Base-by-base conservation (phyloP, 768 basidiomycete species). In the Russula virescens region DNA sequence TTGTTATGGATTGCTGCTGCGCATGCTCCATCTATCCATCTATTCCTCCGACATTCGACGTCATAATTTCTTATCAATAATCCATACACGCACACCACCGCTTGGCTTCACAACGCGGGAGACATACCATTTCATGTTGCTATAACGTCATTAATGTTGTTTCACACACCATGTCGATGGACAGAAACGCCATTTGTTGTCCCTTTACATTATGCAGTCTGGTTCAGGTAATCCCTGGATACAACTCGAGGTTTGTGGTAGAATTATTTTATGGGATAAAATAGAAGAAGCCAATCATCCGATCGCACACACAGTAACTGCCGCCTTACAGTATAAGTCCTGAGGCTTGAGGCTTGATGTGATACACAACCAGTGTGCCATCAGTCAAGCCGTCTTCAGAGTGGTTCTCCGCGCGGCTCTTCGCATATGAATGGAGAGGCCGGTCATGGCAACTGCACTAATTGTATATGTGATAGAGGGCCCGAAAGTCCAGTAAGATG, bases 401-500 rank as follows among this genome's bases (percentile, higher is more conserved):
- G 59, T 28, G 26, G 78, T 74, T 58, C 84, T 73, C 45, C 63
- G 58, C 9, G 58, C 53, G 10, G 28, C n/a, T 14, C 76, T 72
- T 68, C 74, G 79, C 88, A 92, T 91, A 51, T 74, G 74, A 21
- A 71, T 65, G 3, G 83, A 80, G 56, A 94, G 74, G 23, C 75
- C 73, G 18, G 82, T 70, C 88, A 91, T 93, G 0, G 85, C 82
- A 25, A 81, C 64, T 0, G 85, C 87, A 46, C 86, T 81, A 14
- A 80, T 72, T 1, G 77, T 76, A 62, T 94, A 94, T n/a, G 91
- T 94, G 50, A 79, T 63, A 9, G 88, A 82, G 47, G 91, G 91
- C 5, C 91, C 91, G 68, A 92, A 86, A 4, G 90, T 89, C 91
- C 91, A 94, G 71, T 94, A 94, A 14, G 84, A 86, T 31, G 83